Base-by-base conservation (phyloP, 2,329 filamentous ascomycete genomes). In the Pseudogymnoascus sp. region DNA sequence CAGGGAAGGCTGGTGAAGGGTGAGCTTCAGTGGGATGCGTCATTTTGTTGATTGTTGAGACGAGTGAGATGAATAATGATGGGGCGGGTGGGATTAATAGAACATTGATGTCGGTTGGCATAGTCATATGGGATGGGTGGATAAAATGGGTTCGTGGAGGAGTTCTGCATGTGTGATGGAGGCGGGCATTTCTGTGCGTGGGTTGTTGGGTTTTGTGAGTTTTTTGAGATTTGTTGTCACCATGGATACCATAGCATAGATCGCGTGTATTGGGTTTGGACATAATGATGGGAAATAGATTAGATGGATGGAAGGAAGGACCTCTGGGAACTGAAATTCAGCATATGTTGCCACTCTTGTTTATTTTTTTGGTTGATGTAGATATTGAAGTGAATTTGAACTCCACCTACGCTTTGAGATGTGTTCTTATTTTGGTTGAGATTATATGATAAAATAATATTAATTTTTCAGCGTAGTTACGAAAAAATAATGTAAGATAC, bases 241-340 rank as follows among this genome's bases (percentile, higher is more conserved):
- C 43, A 50, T 11, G 25, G 43, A 50, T 50, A 50, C 43, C 43
- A 50, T 30, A 50, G 25, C 43, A 50, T 50, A 50, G 43, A 50
- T 50, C 2, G 5, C 3, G 22, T 41, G 20, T n/a, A 16, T 50
- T 16, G 8, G n/a, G 30, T 30, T 50, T 33, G 25, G 25, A 18
- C 16, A 50, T 50, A 50, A 50, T 50, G 43, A 50, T 50, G 25
- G n/a, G n/a, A 30, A 30, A 18, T 50, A 50, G 25, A 50, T 50
- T 50, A 33, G 25, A 50, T 50, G 43, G n/a, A 50, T 50, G 43
- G n/a, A 33, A 30, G 43, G 43, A 6, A 18, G 43, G 25, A 33
- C 1, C 9, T 33, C 3, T 47, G n/a, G 25, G 25, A 33, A 33
- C 30, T 30, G 39, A n/a, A 50, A 16, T 25, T 25, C 22, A 25